phyloP scores from a whole-genome alignment of 768 basidiomycete genomes.

The Termitomyces sp. region DNA sequence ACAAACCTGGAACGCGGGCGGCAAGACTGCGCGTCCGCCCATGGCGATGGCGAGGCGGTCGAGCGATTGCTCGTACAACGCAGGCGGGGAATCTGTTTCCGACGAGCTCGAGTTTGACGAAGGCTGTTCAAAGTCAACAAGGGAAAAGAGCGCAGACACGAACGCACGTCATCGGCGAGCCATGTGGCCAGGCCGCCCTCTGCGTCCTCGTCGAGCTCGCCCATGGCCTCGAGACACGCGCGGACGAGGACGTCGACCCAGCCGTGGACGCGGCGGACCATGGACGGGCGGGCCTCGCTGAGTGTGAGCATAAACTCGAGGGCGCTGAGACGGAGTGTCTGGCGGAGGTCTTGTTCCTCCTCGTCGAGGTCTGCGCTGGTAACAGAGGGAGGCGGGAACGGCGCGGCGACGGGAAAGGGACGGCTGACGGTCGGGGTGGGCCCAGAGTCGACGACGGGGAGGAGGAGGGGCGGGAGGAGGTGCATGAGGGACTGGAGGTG shows the following conservation, averaged over 20 bases:
- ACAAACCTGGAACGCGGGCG: slow-evolving; percentile 63
- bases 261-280: slow-evolving; percentile 63
- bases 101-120: slow-evolving; percentile 55
- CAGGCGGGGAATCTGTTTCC: slow-evolving; percentile 59
- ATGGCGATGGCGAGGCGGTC: slow-evolving; percentile 80
- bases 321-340: slow-evolving; percentile 65
- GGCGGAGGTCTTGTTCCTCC: slow-evolving; percentile 58
- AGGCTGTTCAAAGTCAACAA: slow-evolving; percentile 39
- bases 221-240: slow-evolving; percentile 79
- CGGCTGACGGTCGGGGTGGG: slow-evolving; percentile 44
- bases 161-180: slow-evolving; percentile 71
- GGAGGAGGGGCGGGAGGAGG: slow-evolving; percentile 73
- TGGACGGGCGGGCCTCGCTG: slow-evolving; percentile 63
- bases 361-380: slow-evolving; percentile 18
- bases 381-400: neutral
- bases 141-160: neutral
- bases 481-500: slow-evolving; percentile 64
- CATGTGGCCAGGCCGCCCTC: slow-evolving; percentile 30
- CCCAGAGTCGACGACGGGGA: slow-evolving; percentile 38
- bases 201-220: slow-evolving; percentile 59
- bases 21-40: slow-evolving; percentile 70
- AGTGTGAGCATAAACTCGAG: slow-evolving; percentile 81
- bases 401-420: slow-evolving; percentile 43
- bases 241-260: slow-evolving; percentile 70
- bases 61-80: slow-evolving; percentile 76